These are phyloP conservation scores for Gaertneriomyces sp. DNA, from an alignment of 192 early-diverging fungal genomes.

Conservation along the genomic window DNA sequence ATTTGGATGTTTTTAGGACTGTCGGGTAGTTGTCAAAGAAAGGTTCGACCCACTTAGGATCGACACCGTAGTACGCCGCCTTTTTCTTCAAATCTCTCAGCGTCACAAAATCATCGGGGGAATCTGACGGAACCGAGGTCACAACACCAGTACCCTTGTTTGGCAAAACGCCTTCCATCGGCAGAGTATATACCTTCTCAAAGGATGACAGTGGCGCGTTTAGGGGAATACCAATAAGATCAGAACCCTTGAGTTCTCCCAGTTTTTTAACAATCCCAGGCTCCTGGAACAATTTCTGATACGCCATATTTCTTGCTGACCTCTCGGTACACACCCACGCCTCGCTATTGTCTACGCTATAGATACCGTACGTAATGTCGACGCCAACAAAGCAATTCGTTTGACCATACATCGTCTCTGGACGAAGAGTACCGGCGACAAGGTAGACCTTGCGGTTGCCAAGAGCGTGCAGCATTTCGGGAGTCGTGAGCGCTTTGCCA, in stretches of 20 bases:
- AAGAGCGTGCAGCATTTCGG: slow-evolving; percentile 59
- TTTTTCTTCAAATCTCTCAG: slow-evolving; percentile 93
- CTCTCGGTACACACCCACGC: slow-evolving; percentile 88
- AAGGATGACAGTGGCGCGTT: slow-evolving; percentile 80
- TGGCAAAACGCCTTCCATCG: slow-evolving; percentile 93
- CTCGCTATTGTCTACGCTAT: slow-evolving; percentile 69
- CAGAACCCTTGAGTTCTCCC: slow-evolving; percentile 69
- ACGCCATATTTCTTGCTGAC: slow-evolving; percentile 96
- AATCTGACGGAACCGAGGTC: slow-evolving; percentile 97
- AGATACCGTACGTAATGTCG: slow-evolving; percentile 90
- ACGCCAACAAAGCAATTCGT: slow-evolving; percentile 97
- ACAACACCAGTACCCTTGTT: slow-evolving; percentile 91
- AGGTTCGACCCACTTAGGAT: slow-evolving; percentile 79
- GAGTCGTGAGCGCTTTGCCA: slow-evolving; percentile 37
- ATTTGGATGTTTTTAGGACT: slow-evolving; percentile 82
- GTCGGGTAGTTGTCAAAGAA: slow-evolving; percentile 61
- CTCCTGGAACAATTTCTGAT: slow-evolving; percentile 77
- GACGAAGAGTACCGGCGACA: slow-evolving; percentile 92
- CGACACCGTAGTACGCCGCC: slow-evolving; percentile 84
- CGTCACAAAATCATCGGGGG: slow-evolving; percentile 93
- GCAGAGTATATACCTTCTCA: slow-evolving; percentile 82
- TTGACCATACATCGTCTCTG: slow-evolving; percentile 99
- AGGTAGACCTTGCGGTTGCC: slow-evolving; percentile 77
- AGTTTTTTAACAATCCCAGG: slow-evolving; percentile 66
- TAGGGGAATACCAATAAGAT: slow-evolving; percentile 84